A percentile compares a stretch with the other conserved stretches of the same genome.
These are phyloP conservation scores for Nannochloropsis gaditana DNA, from an alignment of 108 stramenopile species.

Conservation along the genomic window DNA sequence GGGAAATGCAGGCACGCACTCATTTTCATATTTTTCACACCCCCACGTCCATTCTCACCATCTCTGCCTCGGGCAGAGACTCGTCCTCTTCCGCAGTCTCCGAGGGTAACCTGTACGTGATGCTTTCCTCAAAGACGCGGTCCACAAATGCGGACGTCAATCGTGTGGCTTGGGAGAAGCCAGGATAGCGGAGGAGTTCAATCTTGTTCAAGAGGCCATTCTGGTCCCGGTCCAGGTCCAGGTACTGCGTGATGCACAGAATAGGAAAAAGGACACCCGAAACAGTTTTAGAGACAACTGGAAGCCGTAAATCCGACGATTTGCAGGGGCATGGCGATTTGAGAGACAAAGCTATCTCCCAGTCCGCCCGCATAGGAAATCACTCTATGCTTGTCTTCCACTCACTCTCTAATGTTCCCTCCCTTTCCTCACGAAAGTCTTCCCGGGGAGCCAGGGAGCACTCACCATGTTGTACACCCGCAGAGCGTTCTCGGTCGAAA, in stretches of 20 bases:
- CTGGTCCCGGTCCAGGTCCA: constrained; percentile 55
- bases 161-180: constrained; percentile 27
- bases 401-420: background rate
- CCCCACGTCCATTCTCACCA: constrained; percentile 24
- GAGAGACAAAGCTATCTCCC: too few species aligned
- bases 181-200: constrained; percentile 43
- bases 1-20: background rate
- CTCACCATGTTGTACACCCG: constrained; percentile 49
- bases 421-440: background rate
- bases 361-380: too few species aligned
- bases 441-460: background rate
- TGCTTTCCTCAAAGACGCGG: constrained; percentile 52
- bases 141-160: constrained; percentile 52
- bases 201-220: constrained; percentile 56
- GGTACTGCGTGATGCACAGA: constrained; percentile 35
- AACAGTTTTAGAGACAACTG: background rate
- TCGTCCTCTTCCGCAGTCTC: background rate
- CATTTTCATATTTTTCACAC: background rate
- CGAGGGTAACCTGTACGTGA: constrained; percentile 39
- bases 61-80: constrained; percentile 35
- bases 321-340: background rate
- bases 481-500: constrained; percentile 47
- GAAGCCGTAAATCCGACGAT: background rate
- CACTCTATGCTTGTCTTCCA: background rate
- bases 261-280: background rate